A percentile compares a stretch with the other conserved stretches of the same genome.
These are phyloP conservation scores for Thalia dealbata DNA, from an alignment of 176 grass and related monocot species.

Conservation along the genomic window DNA sequence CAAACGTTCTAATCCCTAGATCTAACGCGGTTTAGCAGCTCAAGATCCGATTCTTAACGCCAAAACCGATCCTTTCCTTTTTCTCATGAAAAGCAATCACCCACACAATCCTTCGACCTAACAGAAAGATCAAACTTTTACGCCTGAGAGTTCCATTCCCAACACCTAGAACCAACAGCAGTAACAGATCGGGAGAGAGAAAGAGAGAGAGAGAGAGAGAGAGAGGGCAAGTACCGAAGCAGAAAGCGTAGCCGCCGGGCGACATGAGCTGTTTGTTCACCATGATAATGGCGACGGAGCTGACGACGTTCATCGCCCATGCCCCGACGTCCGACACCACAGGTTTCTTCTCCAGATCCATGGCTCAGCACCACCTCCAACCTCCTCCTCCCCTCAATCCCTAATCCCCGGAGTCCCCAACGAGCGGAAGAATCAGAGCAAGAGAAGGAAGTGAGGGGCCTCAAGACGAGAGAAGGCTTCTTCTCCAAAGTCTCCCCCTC, in stretches of 20 bases:
- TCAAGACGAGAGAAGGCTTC: background rate
- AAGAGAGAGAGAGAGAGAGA: background rate
- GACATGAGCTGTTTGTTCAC: conserved; percentile 98
- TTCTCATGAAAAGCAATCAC: background rate
- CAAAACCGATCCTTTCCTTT: background rate
- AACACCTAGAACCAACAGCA: background rate
- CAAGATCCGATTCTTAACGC: background rate
- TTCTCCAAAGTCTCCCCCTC: background rate
- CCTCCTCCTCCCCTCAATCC: background rate
- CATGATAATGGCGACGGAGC: conserved; percentile 96
- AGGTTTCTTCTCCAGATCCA: conserved; percentile 55
- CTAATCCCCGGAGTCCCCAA: background rate
- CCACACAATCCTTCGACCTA: background rate
- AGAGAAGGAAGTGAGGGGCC: background rate
- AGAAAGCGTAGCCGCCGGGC: conserved; percentile 66
- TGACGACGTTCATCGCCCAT: conserved; percentile 96
- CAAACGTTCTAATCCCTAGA: background rate
- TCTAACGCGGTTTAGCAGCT: background rate
- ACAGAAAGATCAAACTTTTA: background rate
- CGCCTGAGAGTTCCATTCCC: background rate
- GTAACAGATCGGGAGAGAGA: conserved; percentile 28
- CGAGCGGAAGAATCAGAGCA: background rate
- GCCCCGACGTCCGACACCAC: conserved; percentile 76
- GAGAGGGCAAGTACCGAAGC: conserved; percentile 47
- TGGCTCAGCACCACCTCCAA: background rate